Conservation (phyloP, 495 filamentous ascomycete species). For the Neurospora intermedia region DNA sequence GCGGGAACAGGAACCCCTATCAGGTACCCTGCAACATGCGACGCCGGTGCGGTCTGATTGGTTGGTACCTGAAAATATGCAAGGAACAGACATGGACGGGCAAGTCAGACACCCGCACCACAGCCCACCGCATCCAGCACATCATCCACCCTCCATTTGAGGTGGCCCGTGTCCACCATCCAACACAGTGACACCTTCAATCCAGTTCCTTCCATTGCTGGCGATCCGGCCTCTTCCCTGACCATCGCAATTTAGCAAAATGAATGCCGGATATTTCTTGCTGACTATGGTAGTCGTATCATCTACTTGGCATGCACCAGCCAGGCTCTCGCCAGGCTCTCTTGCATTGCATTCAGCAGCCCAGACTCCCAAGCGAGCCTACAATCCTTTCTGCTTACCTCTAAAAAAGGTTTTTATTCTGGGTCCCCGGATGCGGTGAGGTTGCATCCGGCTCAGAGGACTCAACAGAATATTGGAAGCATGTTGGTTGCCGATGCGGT, state of each 20-base stretch:
- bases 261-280: not conserved
- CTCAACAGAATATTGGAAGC: not conserved
- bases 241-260: not conserved
- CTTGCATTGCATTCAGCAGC: not conserved
- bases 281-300: not conserved
- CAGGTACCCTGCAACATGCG: constrained; percentile 6
- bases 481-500: not conserved
- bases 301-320: not conserved
- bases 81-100: constrained; percentile 10
- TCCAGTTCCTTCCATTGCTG: not conserved
- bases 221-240: not conserved
- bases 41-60: constrained; percentile 2
- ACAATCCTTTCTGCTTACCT: not conserved
- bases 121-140: not conserved
- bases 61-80: constrained; percentile 5
- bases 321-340: not conserved
- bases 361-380: not conserved
- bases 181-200: not conserved
- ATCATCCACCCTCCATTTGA: not conserved
- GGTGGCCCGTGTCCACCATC: not conserved
- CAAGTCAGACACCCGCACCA: not conserved
- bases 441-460: not conserved
- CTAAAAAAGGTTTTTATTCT: not conserved
- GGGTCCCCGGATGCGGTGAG: not conserved
- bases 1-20: not conserved